Base-by-base conservation (phyloP, 495 filamentous ascomycete species). In the Chaetomium tenue region DNA sequence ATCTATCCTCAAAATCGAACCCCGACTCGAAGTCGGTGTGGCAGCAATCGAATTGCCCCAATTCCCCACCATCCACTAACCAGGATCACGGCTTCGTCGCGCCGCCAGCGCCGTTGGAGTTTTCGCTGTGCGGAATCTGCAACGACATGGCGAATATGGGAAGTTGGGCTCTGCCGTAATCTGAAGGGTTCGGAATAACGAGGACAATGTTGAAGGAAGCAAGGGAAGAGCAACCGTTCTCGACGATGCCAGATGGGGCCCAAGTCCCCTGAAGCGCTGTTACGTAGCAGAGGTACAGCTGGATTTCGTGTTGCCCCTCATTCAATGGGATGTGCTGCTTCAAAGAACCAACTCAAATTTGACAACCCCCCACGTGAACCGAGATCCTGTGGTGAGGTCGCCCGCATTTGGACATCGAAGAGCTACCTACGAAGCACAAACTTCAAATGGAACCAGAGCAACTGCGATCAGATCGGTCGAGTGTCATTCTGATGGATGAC, bases 31-130 rank as follows among this genome's bases (percentile, higher is more conserved):
- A 39, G 48, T 61, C 51, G 46, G 47, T 53, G 47, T 52, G 30
- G 47, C 60, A 42, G 30, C 47, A 40, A 61, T 18, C 44, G n/a
- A 40, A 61, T 44, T 58, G 28, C 57, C 28, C 42, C 25, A 40
- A 42, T 39, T 54, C 40, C 30, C 58, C 56, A 26, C 63, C 60
- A 52, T 60, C 60, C 58, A 72, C 72, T 70, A 68, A 84, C 82
- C 72, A 83, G 75, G 68, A 83, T 86, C 60, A 82, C 77, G 68
- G 82, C 84, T 84, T 87, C 69, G 81, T 85, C 61, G 72, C 75
- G 71, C 75, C 80, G 60, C 65, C 39, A 3, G 22, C 66, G 70
- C 78, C 77, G 68, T 78, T 79, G 44, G 75, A 66, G 67, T 82
- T 83, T 52, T 79, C 77, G 70, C 81, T 76, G 68, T 75, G 74